Conservation (phyloP, 306 rosid genomes). For the Pyrus pyrifolia region DNA sequence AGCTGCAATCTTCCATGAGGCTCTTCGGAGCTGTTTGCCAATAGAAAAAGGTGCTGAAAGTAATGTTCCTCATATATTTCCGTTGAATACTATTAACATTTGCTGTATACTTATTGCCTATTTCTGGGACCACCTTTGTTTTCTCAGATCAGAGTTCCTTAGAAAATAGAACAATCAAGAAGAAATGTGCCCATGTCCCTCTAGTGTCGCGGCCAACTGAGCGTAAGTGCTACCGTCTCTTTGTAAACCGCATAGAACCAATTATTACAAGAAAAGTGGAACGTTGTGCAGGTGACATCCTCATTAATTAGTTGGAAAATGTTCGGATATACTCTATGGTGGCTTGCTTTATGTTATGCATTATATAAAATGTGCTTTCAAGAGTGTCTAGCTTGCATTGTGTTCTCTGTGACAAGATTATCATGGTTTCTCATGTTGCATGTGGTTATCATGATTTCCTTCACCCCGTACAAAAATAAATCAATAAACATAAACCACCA, state of each 20-base stretch:
- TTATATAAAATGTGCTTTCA: neutral
- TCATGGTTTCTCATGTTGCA: neutral
- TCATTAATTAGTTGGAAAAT: neutral
- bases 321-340: neutral
- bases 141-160: slow-evolving; percentile 42
- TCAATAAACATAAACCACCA: neutral
- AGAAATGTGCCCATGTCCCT: slow-evolving; percentile 55
- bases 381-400: neutral
- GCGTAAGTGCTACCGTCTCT: slow-evolving; percentile 47
- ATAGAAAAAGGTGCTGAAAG: slow-evolving; percentile 40
- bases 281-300: neutral
- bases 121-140: slow-evolving; percentile 16
- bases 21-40: slow-evolving; percentile 56
- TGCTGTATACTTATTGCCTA: neutral
- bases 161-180: slow-evolving; percentile 36
- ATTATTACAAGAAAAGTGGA: neutral
- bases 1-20: slow-evolving; percentile 74
- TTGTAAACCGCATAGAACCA: neutral
- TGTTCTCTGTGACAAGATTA: neutral
- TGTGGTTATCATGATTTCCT: neutral
- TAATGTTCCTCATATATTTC: neutral
- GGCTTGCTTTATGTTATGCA: neutral
- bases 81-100: slow-evolving; percentile 4
- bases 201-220: slow-evolving; percentile 83
- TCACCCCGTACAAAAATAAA: neutral